Evolutionary conservation across 1,284 basidiomycete genomes (phyloP).

Genomic region (Melampsora larici-populina): DNA sequence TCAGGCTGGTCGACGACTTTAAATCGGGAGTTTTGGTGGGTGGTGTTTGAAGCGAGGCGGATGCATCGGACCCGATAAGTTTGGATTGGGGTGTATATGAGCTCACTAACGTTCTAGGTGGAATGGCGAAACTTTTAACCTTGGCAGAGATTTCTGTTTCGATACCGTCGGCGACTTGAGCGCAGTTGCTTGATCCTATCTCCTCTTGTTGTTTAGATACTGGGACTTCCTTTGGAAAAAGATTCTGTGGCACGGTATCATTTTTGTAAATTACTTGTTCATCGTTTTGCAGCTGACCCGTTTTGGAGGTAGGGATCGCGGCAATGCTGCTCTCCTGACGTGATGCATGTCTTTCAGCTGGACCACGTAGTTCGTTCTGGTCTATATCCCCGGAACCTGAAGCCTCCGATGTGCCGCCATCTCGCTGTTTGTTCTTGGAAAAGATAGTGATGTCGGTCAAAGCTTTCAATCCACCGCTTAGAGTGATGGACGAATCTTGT

Average conservation of each 20-base stretch:
- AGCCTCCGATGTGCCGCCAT: constrained; percentile 56
- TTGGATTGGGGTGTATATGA: too few relatives aligned
- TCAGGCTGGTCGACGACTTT: too few relatives aligned
- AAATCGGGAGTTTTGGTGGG: too few relatives aligned
- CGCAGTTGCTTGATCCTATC: constrained; percentile 78
- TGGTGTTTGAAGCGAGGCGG: too few relatives aligned
- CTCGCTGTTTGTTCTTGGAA: constrained; percentile 53
- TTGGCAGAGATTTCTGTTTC: too few relatives aligned
- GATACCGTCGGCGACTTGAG: constrained; percentile 57
- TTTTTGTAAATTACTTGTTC: constrained; percentile 65
- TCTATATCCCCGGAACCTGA: constrained; percentile 45
- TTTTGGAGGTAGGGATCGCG: constrained; percentile 24
- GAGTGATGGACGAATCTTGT: constrained; percentile 64
- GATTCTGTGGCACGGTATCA: constrained; percentile 67
- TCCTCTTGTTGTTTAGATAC: constrained; percentile 75
- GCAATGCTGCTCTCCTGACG: constrained; percentile 44
- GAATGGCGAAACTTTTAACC: too few relatives aligned
- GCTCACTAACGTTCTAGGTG: too few relatives aligned
- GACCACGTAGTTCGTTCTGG: not conserved
- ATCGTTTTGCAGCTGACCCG: constrained; percentile 72
- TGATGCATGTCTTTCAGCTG: constrained; percentile 30
- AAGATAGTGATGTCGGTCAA: constrained; percentile 87
- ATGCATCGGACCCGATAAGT: too few relatives aligned
- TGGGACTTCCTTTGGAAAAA: constrained; percentile 83
- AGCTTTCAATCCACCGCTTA: constrained; percentile 79